phyloP scores from a whole-genome alignment of 345 rosid species.

The Syzygium jambos region DNA sequence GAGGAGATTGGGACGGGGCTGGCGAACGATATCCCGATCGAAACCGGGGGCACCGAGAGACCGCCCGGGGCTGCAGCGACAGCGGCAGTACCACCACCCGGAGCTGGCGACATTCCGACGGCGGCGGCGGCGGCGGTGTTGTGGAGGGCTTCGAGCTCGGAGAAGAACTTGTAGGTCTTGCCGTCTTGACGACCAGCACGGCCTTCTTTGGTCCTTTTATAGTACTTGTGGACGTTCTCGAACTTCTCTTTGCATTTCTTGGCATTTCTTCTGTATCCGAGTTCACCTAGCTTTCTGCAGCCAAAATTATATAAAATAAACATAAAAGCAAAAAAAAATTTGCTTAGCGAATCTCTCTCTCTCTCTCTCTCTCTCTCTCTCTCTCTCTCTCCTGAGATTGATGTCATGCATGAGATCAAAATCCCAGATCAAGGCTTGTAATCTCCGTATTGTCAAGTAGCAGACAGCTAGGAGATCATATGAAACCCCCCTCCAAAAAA shows the following conservation, averaged over 20 bases:
- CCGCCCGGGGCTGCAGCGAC: not conserved
- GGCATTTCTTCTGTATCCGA: constrained; percentile 69
- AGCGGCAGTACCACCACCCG: not conserved
- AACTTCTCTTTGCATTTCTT: constrained; percentile 94
- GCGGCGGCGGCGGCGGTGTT: constrained; percentile 8
- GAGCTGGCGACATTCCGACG: constrained; percentile 7
- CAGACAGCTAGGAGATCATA: not conserved
- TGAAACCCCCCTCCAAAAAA: not conserved
- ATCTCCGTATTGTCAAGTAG: not conserved
- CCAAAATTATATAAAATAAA: not conserved
- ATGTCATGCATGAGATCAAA: not conserved
- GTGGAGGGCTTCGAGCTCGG: constrained; percentile 73
- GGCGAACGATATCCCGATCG: not conserved
- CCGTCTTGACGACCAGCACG: constrained; percentile 84
- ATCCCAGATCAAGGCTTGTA: not conserved
- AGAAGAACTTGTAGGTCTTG: constrained; percentile 75
- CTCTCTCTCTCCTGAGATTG: not conserved
- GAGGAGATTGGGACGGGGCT: constrained; percentile 9
- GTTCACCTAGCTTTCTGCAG: constrained; percentile 73
- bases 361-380: not conserved
- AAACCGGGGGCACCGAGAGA: not conserved
- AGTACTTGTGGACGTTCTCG: constrained; percentile 90
- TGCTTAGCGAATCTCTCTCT: not conserved
- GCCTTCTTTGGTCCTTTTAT: constrained; percentile 85
- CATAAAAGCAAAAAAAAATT: not conserved